Base-by-base conservation (phyloP, 2,329 filamentous ascomycete genomes). In the Talaromyces sp. region DNA sequence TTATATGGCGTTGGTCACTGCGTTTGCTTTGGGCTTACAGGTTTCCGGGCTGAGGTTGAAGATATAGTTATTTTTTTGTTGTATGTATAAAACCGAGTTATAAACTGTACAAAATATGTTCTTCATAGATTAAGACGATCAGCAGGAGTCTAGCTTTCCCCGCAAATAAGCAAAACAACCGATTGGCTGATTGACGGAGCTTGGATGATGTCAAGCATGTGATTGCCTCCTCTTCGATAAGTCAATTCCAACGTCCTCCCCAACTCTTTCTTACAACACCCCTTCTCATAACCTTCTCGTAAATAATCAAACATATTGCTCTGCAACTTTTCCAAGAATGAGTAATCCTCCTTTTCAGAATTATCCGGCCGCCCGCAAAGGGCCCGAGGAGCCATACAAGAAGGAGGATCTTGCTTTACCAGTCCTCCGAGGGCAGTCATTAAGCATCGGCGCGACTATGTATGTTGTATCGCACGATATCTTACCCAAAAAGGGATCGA, bases 1-100 rank as follows among this genome's bases (percentile, higher is more conserved):
- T 5, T 98, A 98, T 77, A 89, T 89, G 60, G 85, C 81, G 1
- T 79, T 84, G 0, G 67, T 97, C 53, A 90, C 91, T 0, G 85
- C 78, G 0, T 75, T 91, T 58, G 94, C 92, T 1, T 62, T 81
- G 67, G 75, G 67, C 1, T 70, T 82, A 72, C 76, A 81, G 67
- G 68, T 69, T 36, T 73, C 71, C 43, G 79, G 79, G 64, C 68
- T 81, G 25, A 74, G 70, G 45, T 40, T 72, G 64, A 72, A 68
- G 62, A 58, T 72, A 60, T 73, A 66, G 63, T 17, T 8, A 19
- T n/a, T 19, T 45, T 10, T 51, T 36, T 56, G n/a, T 17, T 61
- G 49, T 17, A 29, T 43, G 47, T 58, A 58, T 53, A 53, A 53
- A 53, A 6, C 5, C 17, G 13, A 15, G n/a, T 11, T 53, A 53